Evolutionary conservation across 2,329 filamentous ascomycete genomes (phyloP), one percentile per base, ranked within the genome.

Genomic region (Aspergillus puulaauensis): DNA sequence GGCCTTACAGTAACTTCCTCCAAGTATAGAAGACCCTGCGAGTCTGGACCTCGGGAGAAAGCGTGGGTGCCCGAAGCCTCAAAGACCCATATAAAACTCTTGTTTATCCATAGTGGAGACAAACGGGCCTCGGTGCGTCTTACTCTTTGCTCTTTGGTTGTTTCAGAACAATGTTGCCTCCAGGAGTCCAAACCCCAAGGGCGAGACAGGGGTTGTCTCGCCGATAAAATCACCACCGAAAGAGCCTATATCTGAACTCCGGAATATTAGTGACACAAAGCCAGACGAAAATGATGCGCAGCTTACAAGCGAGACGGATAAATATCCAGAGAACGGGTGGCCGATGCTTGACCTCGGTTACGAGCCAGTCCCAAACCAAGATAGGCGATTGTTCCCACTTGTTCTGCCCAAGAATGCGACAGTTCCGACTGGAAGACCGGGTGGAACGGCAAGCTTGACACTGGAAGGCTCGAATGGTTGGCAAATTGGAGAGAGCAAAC

Each of bases 311-410:
- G 14, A 19, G n/a, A 7, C 53, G 53, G 53, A 56, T 56, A 56
- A 44, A 27, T 56, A 56, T 56, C 53, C 53, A 56, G 53, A 7
- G 37, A 43, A 31, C 27, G 27, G 27, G 27, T 31, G 19, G 33
- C 39, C 37, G 53, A 45, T 35, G 46, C 17, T 44, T 45, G 53
- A 56, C 53, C 53, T 56, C 53, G 53, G 53, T 31, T 50, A 48
- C 23, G 17, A 31, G 15, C 21, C 14, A 43, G 40, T 14, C 14
- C 12, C 35, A 43, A 31, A 43, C 40, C 19, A 50, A 37, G 46
- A 31, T 31, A 31, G 9, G 8, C 27, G 27, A 11, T 8, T 11
- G 27, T 31, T 31, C 27, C 27, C 27, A 31, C 27, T 31, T 31
- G 27, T 31, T 31, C 12, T 37, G 35, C 35, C 14, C 35, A 37